Evolutionary conservation across 2,329 filamentous ascomycete genomes (phyloP), one percentile per base, ranked within the genome.

Genomic region (Monosporascus cannonballus): DNA sequence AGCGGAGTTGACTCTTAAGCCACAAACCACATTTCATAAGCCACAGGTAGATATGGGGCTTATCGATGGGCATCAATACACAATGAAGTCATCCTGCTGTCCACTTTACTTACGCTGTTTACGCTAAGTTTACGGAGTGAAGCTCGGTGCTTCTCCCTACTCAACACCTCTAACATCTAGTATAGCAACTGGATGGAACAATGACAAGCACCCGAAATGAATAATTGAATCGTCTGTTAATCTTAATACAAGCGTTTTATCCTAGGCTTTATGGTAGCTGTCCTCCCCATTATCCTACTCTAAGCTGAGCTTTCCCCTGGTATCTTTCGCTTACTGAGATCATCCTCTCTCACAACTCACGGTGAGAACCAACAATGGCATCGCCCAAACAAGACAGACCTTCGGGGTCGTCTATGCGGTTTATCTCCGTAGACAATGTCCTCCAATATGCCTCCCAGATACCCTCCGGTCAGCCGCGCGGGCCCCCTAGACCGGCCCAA

Each of bases 371-470:
- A 22, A 25, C 20, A 8, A 44, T 44, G 41, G 8, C 20, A 24
- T 18, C 41, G 7, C 41, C 41, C 6, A 44, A 25, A 15, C 41
- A 22, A 17, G 20, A 44, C 9, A n/a, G 41, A 15, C 41, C 41
- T 9, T 20, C 41, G 14, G 41, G 57, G 45, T 67, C 66, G 15
- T 55, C 79, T 60, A 92, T 84, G 76, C 88, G 83, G 63, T 89
- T 89, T 69, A 90, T 97, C 67, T 86, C 84, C 1, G 93, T 99
- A 69, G 94, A 99, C 73, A 96, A 93, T 67, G 89, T 97, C 59
- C 84, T 99, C 5, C 91, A 96, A 69, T 90, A 96, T 74, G 87
- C 91, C 54, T 94, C 90, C 48, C 92, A 96, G 66, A 94, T 99
- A 41, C 94, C 94, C 1, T 97, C 94, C 0, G 92, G 91, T 64